Evolutionary conservation across 2,329 filamentous ascomycete species (phyloP), one percentile per base, ranked within the genome.

Genomic region (Endothia cerciana): DNA sequence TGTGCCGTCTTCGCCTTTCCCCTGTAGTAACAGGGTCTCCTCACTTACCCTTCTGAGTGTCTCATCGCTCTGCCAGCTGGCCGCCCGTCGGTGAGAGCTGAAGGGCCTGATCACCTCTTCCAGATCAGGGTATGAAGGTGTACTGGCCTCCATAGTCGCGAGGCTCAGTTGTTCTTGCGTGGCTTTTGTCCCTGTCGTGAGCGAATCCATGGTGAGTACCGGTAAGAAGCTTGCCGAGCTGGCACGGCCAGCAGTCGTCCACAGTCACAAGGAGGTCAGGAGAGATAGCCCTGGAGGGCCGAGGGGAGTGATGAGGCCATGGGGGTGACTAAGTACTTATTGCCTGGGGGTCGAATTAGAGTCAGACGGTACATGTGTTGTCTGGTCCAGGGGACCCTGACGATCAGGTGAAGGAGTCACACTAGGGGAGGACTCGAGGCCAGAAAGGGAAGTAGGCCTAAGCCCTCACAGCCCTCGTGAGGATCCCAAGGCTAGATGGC

Each of bases 31-130:
- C 3, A 43, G 51, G 25, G 15, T 40, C 33, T 63, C 66, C 2
- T 49, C 60, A 8, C 25, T 49, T 30, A 11, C n/a, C 11, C 41
- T 49, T 45, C 17, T 41, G 25, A 63, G 25, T 13, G 60, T 65
- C 19, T 59, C 60, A n/a, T 63, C 64, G 28, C 66, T 68, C n/a
- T 55, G 59, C 60, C 60, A 58, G 19, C 64, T 68, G 7, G 30
- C 51, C 5, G 62, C 59, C 36, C 63, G 63, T 8, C 38, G 41
- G 28, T 49, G 61, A n/a, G 28, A 36, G 56, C n/a, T 33, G 43
- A 25, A 19, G 3, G 61, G 61, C 8, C 30, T 63, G 17, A 22
- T 59, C 33, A 45, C 49, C 22, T 49, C 30, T 15, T 38, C 40
- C 19, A 40, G n/a, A 36, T 51, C 36, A 2, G 11, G 22, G 7